Conservation (phyloP, 169 alveolate species). For the Eimeria maxima region DNA sequence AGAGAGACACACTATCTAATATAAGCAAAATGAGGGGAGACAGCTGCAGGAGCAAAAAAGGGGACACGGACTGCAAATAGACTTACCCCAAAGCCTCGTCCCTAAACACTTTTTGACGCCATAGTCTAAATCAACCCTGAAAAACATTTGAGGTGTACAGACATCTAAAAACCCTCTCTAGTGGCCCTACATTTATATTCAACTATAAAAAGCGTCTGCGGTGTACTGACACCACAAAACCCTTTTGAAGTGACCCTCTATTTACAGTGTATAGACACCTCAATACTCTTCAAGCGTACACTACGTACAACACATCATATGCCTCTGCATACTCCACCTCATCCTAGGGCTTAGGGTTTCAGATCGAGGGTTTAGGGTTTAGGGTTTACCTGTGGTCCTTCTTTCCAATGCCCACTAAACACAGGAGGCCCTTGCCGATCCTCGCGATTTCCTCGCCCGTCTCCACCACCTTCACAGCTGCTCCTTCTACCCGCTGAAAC, state of each 20-base stretch:
- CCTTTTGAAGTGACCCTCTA: too few relatives aligned
- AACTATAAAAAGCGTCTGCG: too few relatives aligned
- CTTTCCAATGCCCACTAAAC: slow-evolving; percentile 49
- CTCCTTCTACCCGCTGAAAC: slow-evolving; percentile 67
- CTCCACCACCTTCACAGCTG: slow-evolving; percentile 66
- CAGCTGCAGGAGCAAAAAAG: not conserved
- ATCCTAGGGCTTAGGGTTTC: slow-evolving; percentile 25
- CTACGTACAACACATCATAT: not conserved
- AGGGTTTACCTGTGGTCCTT: slow-evolving; percentile 51
- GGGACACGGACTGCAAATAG: not conserved
- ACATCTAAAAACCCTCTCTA: too few relatives aligned
- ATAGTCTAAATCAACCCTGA: slow-evolving; percentile 63
- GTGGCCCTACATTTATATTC: too few relatives aligned
- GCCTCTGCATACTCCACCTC: too few relatives aligned
- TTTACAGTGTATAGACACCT: not conserved
- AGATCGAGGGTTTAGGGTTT: not conserved
- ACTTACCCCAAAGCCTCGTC: slow-evolving; percentile 57
- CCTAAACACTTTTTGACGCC: slow-evolving; percentile 66
- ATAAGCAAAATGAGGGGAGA: not conserved
- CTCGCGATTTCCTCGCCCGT: slow-evolving; percentile 44
- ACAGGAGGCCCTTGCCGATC: slow-evolving; percentile 70
- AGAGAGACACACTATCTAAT: too few relatives aligned
- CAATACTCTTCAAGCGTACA: not conserved
- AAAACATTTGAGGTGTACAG: not conserved
- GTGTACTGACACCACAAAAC: too few relatives aligned